Percentiles rank a stretch among this genome's conserved stretches.
phyloP scores from a whole-genome alignment of 805 yeast species.

The Helenozyma rhizophorensis region DNA sequence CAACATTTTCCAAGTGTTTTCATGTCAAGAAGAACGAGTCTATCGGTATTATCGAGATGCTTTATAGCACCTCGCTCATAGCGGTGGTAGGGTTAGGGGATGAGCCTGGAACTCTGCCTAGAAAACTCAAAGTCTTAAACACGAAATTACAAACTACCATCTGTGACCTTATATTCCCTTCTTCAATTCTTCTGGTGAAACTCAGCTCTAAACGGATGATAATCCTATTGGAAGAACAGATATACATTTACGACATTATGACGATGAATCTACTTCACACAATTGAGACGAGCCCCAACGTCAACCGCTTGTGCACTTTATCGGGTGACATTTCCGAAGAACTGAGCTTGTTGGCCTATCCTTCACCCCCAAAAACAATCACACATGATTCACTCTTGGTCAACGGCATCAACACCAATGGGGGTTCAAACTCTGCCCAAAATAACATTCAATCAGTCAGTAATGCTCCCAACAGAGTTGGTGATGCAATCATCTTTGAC shows the following conservation, averaged over 20 bases:
- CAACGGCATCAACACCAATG: slow-evolving; percentile 37
- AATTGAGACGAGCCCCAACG: slow-evolving; percentile 41
- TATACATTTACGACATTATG: slow-evolving; percentile 38
- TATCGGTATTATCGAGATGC: slow-evolving; percentile 78
- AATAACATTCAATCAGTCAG: slow-evolving; percentile 39
- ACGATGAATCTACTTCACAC: slow-evolving; percentile 41
- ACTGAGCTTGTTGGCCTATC: slow-evolving; percentile 59
- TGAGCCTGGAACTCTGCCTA: slow-evolving; percentile 66
- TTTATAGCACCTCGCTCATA: slow-evolving; percentile 80
- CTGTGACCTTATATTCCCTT: slow-evolving; percentile 41
- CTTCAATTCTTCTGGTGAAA: slow-evolving; percentile 36
- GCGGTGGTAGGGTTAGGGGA: slow-evolving; percentile 81
- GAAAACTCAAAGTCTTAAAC: slow-evolving; percentile 77
- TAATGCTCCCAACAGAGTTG: slow-evolving; percentile 45
- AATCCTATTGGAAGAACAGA: slow-evolving; percentile 40
- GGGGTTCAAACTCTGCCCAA: slow-evolving; percentile 36
- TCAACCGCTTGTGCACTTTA: slow-evolving; percentile 56
- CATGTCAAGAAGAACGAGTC: slow-evolving; percentile 42
- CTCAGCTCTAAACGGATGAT: slow-evolving; percentile 30
- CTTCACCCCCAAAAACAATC: slow-evolving; percentile 65
- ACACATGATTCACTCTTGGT: slow-evolving; percentile 40
- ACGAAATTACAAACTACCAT: slow-evolving; percentile 59
- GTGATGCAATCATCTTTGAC: slow-evolving; percentile 78
- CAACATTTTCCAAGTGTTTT: slow-evolving; percentile 53
- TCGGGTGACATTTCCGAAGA: slow-evolving; percentile 34